phyloP scores from a whole-genome alignment of 2,329 filamentous ascomycete species.

The Colletotrichum trifolii region DNA sequence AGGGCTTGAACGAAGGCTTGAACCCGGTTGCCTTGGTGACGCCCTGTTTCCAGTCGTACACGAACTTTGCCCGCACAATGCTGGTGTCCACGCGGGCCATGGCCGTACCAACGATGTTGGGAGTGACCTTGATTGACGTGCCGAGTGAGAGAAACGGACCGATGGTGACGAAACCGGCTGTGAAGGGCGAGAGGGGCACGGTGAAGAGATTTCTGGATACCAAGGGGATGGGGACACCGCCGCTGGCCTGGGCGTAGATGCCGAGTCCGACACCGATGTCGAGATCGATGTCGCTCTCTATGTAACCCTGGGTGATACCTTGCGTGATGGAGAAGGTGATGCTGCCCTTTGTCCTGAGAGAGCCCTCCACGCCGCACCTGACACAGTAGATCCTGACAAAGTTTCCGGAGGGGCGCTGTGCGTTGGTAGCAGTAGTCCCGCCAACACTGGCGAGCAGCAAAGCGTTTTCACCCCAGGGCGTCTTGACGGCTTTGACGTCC shows the following conservation, averaged over 20 bases:
- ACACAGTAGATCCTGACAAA: no score
- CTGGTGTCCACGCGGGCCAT: background rate
- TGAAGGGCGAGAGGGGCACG: conserved; percentile 9
- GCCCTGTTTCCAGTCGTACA: background rate
- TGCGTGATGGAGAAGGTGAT: conserved; percentile 2
- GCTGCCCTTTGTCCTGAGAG: no score
- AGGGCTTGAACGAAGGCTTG: background rate
- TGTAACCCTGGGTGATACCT: conserved; percentile 3
- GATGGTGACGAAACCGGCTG: conserved; percentile 8
- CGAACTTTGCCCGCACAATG: background rate
- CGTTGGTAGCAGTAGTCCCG: no score
- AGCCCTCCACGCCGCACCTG: no score
- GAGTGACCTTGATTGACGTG: no score
- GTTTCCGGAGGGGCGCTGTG: no score
- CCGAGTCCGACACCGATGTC: conserved; percentile 3
- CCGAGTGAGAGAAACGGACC: background rate
- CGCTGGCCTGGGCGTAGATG: conserved; percentile 1
- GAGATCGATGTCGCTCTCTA: conserved; percentile 1
- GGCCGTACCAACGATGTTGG: background rate
- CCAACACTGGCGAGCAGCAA: no score
- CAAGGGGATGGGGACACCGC: background rate
- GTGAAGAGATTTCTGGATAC: background rate
- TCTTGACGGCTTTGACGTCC: no score
- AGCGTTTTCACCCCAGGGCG: no score
- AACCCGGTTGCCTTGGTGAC: no score